Conservation (phyloP, 208 protist species). For the Acanthamoeba quina region DNA sequence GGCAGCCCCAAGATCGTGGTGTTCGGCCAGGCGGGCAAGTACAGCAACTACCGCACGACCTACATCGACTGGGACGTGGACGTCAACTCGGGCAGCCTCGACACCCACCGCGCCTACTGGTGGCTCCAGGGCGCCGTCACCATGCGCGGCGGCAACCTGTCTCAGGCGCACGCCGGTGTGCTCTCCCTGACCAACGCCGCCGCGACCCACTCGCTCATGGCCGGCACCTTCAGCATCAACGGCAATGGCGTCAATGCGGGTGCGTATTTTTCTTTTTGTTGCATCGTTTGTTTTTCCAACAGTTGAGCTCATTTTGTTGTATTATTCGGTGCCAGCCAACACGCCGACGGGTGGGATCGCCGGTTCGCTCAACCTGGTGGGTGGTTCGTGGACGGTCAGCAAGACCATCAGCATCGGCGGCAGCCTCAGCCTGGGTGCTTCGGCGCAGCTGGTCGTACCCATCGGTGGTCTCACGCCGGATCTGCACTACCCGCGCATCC, state of each 20-base stretch:
- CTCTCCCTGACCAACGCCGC: constrained; percentile 22
- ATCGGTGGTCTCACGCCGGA: background rate
- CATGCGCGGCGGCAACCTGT: constrained; percentile 57
- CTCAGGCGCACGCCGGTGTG: background rate
- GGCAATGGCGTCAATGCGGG: background rate
- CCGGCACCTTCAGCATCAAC: constrained; percentile 27
- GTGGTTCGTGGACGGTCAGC: background rate
- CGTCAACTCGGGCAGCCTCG: constrained; percentile 46
- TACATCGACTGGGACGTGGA: constrained; percentile 66
- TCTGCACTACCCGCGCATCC: background rate
- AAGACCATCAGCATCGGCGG: constrained; percentile 7
- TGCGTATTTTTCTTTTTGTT: too few relatives aligned
- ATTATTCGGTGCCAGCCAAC: background rate
- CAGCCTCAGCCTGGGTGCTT: background rate
- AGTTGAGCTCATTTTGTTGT: too few relatives aligned
- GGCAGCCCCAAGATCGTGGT: constrained; percentile 51
- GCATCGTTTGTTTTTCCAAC: too few relatives aligned
- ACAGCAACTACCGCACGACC: constrained; percentile 69
- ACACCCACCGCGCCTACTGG: constrained; percentile 53
- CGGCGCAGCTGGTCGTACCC: background rate
- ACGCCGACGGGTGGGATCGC: background rate
- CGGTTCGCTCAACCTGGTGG: background rate
- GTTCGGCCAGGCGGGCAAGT: constrained; percentile 40
- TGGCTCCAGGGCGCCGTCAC: constrained; percentile 44
- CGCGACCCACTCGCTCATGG: constrained; percentile 6